Percentiles rank a stretch among this genome's conserved stretches.
These are phyloP conservation scores for Talaromyces liani DNA, from an alignment of 495 filamentous ascomycete species.

Conservation along the genomic window DNA sequence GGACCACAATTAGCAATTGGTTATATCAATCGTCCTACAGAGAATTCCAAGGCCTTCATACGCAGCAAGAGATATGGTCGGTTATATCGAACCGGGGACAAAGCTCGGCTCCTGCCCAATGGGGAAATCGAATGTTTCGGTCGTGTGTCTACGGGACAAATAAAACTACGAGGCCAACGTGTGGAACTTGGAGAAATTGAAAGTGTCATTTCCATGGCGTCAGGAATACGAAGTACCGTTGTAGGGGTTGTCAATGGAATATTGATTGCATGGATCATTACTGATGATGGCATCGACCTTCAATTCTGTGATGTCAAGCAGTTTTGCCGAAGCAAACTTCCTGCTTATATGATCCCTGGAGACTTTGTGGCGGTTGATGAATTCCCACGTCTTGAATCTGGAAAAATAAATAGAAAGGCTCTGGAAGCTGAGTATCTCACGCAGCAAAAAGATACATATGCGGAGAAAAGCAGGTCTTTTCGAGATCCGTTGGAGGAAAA, in stretches of 20 bases:
- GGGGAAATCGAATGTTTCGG: slow-evolving; percentile 77
- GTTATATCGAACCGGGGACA: slow-evolving; percentile 81
- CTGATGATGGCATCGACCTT: slow-evolving; percentile 20
- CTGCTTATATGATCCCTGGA: slow-evolving; percentile 68
- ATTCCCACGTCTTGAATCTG: slow-evolving; percentile 67
- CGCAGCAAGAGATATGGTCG: slow-evolving; percentile 42
- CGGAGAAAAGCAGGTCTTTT: slow-evolving; percentile 21
- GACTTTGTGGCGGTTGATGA: slow-evolving; percentile 53
- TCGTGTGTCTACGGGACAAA: slow-evolving; percentile 65
- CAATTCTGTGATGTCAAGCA: slow-evolving; percentile 36
- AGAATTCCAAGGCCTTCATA: slow-evolving; percentile 61
- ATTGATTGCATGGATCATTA: slow-evolving; percentile 62
- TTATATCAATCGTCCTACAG: slow-evolving; percentile 71
- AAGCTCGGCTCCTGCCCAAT: slow-evolving; percentile 55
- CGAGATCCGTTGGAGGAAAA: slow-evolving; percentile 31
- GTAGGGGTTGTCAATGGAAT: slow-evolving; percentile 51
- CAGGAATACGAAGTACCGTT: slow-evolving; percentile 45
- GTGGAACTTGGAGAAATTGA: slow-evolving; percentile 83
- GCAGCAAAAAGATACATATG: slow-evolving; percentile 14
- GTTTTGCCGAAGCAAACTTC: slow-evolving; percentile 63
- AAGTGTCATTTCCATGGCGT: slow-evolving; percentile 50
- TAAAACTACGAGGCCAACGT: slow-evolving; percentile 76
- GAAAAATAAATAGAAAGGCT: slow-evolving; percentile 64
- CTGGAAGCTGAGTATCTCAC: slow-evolving; percentile 50
- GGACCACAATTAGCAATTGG: slow-evolving; percentile 69